These are phyloP conservation scores for Psilocybe tampanensis DNA, from an alignment of 768 basidiomycete species.

Conservation along the genomic window DNA sequence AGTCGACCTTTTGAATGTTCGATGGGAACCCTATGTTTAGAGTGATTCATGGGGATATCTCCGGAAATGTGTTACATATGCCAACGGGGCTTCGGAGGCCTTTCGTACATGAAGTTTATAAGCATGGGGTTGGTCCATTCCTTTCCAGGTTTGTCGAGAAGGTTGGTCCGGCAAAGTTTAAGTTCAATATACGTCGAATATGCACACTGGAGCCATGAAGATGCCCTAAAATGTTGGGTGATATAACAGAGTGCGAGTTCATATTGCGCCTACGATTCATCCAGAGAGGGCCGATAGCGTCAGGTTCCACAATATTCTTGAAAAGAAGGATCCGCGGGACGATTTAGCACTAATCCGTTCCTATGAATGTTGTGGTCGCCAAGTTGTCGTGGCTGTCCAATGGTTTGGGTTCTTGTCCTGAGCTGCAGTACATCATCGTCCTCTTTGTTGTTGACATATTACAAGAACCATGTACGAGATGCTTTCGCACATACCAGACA, in stretches of 20 bases:
- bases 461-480: no score
- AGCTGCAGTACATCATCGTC: no score
- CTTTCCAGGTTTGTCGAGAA: neutral
- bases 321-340: no score
- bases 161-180: neutral
- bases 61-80: neutral
- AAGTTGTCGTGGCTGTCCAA: no score
- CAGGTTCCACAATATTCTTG: neutral
- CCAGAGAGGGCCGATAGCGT: neutral
- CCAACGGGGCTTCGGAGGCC: conserved; percentile 6
- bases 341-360: no score
- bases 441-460: no score
- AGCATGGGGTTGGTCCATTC: neutral
- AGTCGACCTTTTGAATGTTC: conserved; percentile 3
- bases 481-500: no score
- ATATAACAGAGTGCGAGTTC: neutral
- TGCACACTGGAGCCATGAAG: neutral
- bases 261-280: neutral
- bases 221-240: neutral
- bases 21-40: conserved; percentile 1
- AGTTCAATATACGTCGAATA: neutral
- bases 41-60: conserved; percentile 1
- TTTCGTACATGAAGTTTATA: no score
- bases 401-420: no score
- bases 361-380: no score